Conservation (phyloP, 192 early-diverging fungal genomes). For the Spizellomyces punctatus region DNA sequence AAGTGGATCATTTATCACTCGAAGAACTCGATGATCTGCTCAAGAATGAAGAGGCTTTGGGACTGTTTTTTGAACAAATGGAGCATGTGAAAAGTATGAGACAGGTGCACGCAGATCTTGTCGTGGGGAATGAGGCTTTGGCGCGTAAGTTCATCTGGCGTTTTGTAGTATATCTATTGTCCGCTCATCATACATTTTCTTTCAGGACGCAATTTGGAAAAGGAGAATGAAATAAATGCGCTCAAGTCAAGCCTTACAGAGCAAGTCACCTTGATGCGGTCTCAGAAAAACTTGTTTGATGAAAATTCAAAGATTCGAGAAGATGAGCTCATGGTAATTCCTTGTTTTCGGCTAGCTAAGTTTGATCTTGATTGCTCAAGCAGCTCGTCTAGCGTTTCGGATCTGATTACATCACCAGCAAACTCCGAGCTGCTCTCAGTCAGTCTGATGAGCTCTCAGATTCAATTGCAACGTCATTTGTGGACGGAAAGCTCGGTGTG, state of each 20-base stretch:
- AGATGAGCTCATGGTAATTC: conserved; percentile 14
- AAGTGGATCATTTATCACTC: conserved; percentile 16
- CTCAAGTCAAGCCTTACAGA: conserved; percentile 4
- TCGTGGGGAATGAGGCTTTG: conserved; percentile 23
- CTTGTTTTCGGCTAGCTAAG: too few relatives aligned
- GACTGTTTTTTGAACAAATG: conserved; percentile 26
- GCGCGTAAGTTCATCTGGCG: conserved; percentile 15
- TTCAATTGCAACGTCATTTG: conserved; percentile 19
- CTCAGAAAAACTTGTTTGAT: conserved; percentile 3
- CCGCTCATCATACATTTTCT: background rate
- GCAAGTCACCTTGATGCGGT: background rate
- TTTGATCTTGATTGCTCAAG: too few relatives aligned
- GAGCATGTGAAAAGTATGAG: conserved; percentile 23
- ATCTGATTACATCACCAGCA: conserved; percentile 36
- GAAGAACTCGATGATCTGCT: conserved; percentile 36
- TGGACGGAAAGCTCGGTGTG: conserved; percentile 30
- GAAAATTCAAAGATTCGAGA: background rate
- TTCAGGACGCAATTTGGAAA: conserved; percentile 14
- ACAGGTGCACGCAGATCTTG: conserved; percentile 27
- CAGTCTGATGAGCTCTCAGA: conserved; percentile 40
- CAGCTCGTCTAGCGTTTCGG: conserved; percentile 26
- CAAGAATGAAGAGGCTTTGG: conserved; percentile 25
- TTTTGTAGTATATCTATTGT: too few relatives aligned
- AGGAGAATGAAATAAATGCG: conserved; percentile 22
- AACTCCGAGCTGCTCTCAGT: conserved; percentile 23